Evolutionary conservation across 305 asterid species (phyloP).

Genomic region (Withania somnifera): DNA sequence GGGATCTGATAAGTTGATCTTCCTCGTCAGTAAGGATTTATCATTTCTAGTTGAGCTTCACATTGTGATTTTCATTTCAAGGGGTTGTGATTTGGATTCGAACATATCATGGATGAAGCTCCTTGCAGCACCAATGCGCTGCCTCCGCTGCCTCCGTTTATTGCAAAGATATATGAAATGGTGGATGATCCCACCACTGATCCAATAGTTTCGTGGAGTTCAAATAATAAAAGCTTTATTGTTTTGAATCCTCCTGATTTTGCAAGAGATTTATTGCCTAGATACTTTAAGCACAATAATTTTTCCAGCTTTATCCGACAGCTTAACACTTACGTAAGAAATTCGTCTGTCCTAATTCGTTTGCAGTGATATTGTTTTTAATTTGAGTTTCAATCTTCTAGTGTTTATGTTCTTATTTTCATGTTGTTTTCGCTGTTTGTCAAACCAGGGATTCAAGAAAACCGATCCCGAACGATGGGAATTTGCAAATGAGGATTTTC

Average conservation of each 20-base stretch:
- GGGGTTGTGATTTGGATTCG: background rate
- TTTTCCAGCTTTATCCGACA: conserved; percentile 71
- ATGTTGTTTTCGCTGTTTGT: background rate
- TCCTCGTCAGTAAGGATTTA: background rate
- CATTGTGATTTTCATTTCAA: background rate
- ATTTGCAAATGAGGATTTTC: conserved; percentile 60
- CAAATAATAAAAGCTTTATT: conserved; percentile 45
- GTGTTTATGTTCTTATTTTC: background rate
- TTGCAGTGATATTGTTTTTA: background rate
- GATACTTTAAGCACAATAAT: conserved; percentile 66
- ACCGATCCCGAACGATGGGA: conserved; percentile 78
- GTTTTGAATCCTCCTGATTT: conserved; percentile 69
- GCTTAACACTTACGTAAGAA: conserved; percentile 62
- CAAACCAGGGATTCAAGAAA: conserved; percentile 61
- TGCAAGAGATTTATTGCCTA: conserved; percentile 50
- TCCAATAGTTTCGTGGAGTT: conserved; percentile 66
- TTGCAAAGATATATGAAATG: conserved; percentile 73
- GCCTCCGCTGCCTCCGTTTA: conserved; percentile 70
- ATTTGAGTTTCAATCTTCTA: background rate
- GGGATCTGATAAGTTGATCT: background rate
- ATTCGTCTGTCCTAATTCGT: background rate
- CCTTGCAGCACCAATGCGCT: conserved; percentile 34
- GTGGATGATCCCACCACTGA: conserved; percentile 59
- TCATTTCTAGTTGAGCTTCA: background rate
- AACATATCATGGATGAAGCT: conserved; percentile 45